Conservation (phyloP, 371 early-diverging fungal species). For the Mortierella sp. region DNA sequence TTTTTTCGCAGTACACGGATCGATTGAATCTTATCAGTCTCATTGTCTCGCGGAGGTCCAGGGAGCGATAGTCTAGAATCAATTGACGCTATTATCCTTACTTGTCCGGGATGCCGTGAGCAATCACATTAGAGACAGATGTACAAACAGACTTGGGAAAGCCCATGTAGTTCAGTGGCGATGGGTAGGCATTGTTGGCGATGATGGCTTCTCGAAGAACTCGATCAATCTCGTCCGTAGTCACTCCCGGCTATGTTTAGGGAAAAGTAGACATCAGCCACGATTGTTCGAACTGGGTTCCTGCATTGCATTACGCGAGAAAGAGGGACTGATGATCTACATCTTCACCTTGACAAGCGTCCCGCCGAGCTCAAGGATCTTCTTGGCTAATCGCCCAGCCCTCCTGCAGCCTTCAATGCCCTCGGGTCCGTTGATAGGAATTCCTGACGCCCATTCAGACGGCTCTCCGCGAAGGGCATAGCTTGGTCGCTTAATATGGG, state of each 20-base stretch:
- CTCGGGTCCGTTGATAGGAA: conserved; percentile 58
- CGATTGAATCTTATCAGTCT: too few relatives aligned
- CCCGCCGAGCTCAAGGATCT: conserved; percentile 67
- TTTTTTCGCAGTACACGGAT: too few relatives aligned
- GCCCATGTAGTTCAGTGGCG: conserved; percentile 84
- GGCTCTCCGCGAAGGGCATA: conserved; percentile 76
- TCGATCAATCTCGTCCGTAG: conserved; percentile 81
- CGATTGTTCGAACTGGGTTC: too few relatives aligned
- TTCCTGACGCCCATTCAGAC: conserved; percentile 63
- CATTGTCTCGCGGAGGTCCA: too few relatives aligned
- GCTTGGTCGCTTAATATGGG: conserved; percentile 73
- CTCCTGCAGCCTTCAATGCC: conserved; percentile 73
- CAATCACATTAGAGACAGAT: conserved; percentile 89
- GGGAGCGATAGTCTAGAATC: too few relatives aligned
- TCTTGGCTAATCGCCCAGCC: conserved; percentile 75
- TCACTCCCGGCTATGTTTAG: conserved; percentile 65
- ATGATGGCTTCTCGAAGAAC: conserved; percentile 78
- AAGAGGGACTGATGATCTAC: not conserved
- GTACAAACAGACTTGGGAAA: conserved; percentile 89
- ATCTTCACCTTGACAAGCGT: conserved; percentile 53
- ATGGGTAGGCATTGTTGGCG: conserved; percentile 81
- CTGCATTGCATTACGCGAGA: not conserved
- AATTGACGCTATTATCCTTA: conserved; percentile 16
- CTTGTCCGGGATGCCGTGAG: conserved; percentile 92
- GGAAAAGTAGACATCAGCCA: not conserved